Conservation (phyloP, 2,329 filamentous ascomycete genomes). For the Paracorniculantispora psalliotae region DNA sequence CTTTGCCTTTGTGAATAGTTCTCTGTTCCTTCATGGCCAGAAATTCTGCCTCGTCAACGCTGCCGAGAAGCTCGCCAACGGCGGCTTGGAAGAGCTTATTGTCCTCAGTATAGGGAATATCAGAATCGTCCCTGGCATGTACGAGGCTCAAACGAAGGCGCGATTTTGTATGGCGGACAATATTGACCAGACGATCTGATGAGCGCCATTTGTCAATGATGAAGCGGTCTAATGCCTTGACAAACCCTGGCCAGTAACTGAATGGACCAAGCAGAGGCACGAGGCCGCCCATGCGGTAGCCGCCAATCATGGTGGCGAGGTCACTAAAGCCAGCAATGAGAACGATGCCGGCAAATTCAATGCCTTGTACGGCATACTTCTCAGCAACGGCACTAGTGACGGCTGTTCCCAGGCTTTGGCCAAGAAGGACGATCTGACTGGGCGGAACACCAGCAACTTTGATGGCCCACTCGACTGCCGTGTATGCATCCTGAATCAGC, state of each 20-base stretch:
- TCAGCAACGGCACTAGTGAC: slow-evolving; percentile 72
- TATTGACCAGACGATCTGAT: slow-evolving; percentile 56
- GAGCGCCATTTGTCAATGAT: slow-evolving; percentile 83
- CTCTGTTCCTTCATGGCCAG: slow-evolving; percentile 40
- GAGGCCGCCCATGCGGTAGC: slow-evolving; percentile 73
- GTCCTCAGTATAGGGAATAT: slow-evolving; percentile 73
- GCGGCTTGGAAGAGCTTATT: slow-evolving; percentile 59
- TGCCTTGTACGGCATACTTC: slow-evolving; percentile 54
- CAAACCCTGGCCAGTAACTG: slow-evolving; percentile 57
- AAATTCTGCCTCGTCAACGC: slow-evolving; percentile 33
- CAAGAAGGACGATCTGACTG: slow-evolving; percentile 71
- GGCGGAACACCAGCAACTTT: slow-evolving; percentile 59
- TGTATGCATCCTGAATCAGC: slow-evolving; percentile 71
- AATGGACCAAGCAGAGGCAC: slow-evolving; percentile 77
- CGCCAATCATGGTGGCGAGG: slow-evolving; percentile 65
- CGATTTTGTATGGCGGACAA: slow-evolving; percentile 46
- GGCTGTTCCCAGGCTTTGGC: slow-evolving; percentile 85
- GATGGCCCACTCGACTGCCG: slow-evolving; percentile 69
- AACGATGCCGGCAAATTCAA: slow-evolving; percentile 74
- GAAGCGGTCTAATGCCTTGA: slow-evolving; percentile 54
- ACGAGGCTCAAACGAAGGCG: slow-evolving; percentile 65
- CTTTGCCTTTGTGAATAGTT: slow-evolving; percentile 39
- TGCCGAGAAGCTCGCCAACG: slow-evolving; percentile 44
- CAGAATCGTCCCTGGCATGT: slow-evolving; percentile 74
- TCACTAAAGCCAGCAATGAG: slow-evolving; percentile 76